These are phyloP conservation scores for Cinnamomum chago DNA, from an alignment of 164 flowering plant species.

Conservation along the genomic window DNA sequence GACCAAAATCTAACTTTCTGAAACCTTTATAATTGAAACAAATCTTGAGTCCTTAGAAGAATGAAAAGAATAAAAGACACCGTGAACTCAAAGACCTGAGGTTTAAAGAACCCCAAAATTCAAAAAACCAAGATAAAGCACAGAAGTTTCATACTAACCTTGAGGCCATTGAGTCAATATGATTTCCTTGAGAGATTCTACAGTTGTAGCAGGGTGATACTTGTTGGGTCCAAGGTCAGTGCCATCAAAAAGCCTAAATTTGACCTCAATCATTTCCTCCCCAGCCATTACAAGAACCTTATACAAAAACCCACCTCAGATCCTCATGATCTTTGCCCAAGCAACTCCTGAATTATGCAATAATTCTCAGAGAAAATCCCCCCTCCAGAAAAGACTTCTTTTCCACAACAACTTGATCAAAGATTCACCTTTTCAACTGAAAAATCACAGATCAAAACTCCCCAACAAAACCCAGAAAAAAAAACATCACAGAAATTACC, in stretches of 20 bases:
- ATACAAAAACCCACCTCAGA: slow-evolving; percentile 22
- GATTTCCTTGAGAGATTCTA: slow-evolving; percentile 58
- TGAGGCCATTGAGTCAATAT: slow-evolving; percentile 69
- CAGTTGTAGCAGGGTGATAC: slow-evolving; percentile 45
- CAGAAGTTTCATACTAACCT: slow-evolving; percentile 34
- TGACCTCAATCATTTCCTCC: slow-evolving; percentile 60
- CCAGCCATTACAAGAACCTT: slow-evolving; percentile 42
- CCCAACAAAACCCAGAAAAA: background rate
- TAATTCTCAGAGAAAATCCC: background rate
- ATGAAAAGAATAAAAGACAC: too few relatives aligned
- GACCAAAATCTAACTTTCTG: too few relatives aligned
- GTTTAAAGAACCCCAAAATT: background rate
- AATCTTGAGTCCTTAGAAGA: too few relatives aligned
- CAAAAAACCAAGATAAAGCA: background rate
- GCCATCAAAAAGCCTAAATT: slow-evolving; percentile 71
- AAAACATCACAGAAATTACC: background rate
- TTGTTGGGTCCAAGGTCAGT: slow-evolving; percentile 68
- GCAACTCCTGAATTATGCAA: background rate
- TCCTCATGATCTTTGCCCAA: slow-evolving; percentile 7
- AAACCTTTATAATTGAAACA: too few relatives aligned
- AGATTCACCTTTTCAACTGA: background rate
- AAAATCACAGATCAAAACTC: background rate
- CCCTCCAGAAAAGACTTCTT: background rate
- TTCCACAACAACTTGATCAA: background rate
- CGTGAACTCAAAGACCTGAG: background rate